Base-by-base conservation (phyloP, 495 filamentous ascomycete genomes). In the Penicillium steckii region DNA sequence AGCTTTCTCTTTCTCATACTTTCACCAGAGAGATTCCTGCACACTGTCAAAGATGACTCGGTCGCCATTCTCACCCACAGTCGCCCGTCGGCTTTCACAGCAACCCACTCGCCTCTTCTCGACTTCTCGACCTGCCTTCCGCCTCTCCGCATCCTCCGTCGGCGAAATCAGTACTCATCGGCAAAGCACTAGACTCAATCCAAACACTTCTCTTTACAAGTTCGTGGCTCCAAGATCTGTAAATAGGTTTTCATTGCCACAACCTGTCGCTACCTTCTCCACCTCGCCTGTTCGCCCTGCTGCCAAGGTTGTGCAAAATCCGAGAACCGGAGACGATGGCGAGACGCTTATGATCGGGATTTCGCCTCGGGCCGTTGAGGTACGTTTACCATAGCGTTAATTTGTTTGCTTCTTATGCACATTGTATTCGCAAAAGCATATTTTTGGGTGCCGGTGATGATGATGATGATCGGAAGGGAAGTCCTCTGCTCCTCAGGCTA, bases 261-360 rank as follows among this genome's bases (percentile, higher is more conserved):
- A 64, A 17, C 53, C 54, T 21, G 44, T 47, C 50, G 59, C 64
- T 7, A 42, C 41, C 3, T 75, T 75, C 25, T 72, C 72, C 24
- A 57, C 72, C 22, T 68, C 72, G 15, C 38, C 67, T 22, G 18
- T 61, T 37, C 63, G 65, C 6, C 48, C 56, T 5, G 65, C 63
- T 22, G 61, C 69, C 26, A 65, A 66, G 50, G 62, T 72, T 13
- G 37, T 55, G 42, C 70, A 71, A 45, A 75, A 75, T 26, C 70
- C 70, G 52, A 63, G 67, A 54, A 59, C 62, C 45, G 63, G 65
- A 58, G 88, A 91, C 7, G 81, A 90, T 35, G 92, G 92, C n/a
- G 86, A 91, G 32, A 76, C 86, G 32, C 89, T 96, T 82, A 74
- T 72, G 59, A 77, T 97, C 23, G 81, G 83, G 46, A 92, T 97